These are phyloP conservation scores for Selenicereus undatus DNA, from an alignment of 148 eudicot species.

Conservation along the genomic window DNA sequence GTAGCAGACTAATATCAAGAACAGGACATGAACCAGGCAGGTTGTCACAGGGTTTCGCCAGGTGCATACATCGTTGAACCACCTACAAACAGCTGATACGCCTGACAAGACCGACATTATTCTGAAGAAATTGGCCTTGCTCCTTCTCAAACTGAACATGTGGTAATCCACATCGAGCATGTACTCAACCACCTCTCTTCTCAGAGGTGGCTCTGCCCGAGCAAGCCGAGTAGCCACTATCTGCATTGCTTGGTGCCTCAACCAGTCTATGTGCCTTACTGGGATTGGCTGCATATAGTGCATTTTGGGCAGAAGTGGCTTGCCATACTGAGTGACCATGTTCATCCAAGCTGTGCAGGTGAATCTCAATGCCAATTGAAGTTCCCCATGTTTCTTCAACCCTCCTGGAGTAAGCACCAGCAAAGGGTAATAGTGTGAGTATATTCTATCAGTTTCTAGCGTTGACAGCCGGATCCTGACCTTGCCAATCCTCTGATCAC, in stretches of 20 bases:
- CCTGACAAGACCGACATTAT: slow-evolving; percentile 79
- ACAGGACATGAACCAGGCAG: slow-evolving; percentile 69
- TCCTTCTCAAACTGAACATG: slow-evolving; percentile 76
- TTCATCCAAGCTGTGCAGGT: slow-evolving; percentile 91
- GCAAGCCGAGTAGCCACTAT: slow-evolving; percentile 65
- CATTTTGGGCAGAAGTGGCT: slow-evolving; percentile 87
- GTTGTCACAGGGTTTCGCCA: slow-evolving; percentile 91
- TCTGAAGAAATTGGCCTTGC: slow-evolving; percentile 85
- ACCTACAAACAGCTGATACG: slow-evolving; percentile 47
- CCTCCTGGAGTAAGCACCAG: slow-evolving; percentile 70
- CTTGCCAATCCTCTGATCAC: slow-evolving; percentile 83
- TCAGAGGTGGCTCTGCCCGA: slow-evolving; percentile 83
- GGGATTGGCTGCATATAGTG: slow-evolving; percentile 82
- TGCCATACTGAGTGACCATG: slow-evolving; percentile 79
- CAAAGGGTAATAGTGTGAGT: slow-evolving; percentile 81
- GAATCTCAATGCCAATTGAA: slow-evolving; percentile 77
- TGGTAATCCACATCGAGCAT: slow-evolving; percentile 89
- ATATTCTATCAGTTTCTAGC: slow-evolving; percentile 68
- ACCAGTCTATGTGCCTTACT: slow-evolving; percentile 72
- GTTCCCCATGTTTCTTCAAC: slow-evolving; percentile 83
- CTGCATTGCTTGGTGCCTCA: slow-evolving; percentile 92
- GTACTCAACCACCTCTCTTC: slow-evolving; percentile 76
- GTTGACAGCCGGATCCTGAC: slow-evolving; percentile 85
- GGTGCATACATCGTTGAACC: slow-evolving; percentile 65
- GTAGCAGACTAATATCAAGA: slow-evolving; percentile 81